phyloP scores from a whole-genome alignment of 306 rosid genomes.

The Arachis stenosperma region DNA sequence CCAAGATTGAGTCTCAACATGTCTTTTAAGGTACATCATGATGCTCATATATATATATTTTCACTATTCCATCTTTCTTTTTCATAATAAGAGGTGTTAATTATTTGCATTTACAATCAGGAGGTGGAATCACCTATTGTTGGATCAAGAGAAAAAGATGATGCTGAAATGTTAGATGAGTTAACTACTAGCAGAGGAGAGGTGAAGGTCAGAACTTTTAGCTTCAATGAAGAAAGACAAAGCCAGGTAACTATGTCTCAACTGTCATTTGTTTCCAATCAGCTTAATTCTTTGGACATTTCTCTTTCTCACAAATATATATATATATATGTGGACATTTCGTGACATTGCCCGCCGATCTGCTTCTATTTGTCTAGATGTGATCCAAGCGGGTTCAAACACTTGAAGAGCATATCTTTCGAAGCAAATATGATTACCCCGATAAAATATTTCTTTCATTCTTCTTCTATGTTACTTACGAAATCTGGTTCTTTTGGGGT shows the following conservation, averaged over 20 bases:
- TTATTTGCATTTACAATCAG: conserved; percentile 35
- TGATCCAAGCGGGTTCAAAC: no score
- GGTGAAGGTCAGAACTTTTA: conserved; percentile 64
- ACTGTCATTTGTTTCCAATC: neutral
- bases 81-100: neutral
- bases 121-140: conserved; percentile 44
- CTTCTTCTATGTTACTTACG: no score
- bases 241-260: conserved; percentile 50
- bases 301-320: neutral
- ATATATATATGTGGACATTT: no score
- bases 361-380: no score
- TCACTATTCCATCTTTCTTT: neutral
- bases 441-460: no score
- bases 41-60: neutral
- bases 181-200: conserved; percentile 85
- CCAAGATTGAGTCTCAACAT: conserved; percentile 44
- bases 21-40: conserved; percentile 51
- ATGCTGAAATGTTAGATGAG: conserved; percentile 81
- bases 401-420: no score
- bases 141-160: conserved; percentile 48
- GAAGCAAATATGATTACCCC: no score
- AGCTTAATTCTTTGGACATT: neutral
- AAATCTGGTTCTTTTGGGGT: no score
- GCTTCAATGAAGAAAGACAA: conserved; percentile 67
- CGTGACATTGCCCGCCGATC: no score